These are phyloP conservation scores for Porcisia deanei DNA, from an alignment of 208 protist species.

Conservation along the genomic window DNA sequence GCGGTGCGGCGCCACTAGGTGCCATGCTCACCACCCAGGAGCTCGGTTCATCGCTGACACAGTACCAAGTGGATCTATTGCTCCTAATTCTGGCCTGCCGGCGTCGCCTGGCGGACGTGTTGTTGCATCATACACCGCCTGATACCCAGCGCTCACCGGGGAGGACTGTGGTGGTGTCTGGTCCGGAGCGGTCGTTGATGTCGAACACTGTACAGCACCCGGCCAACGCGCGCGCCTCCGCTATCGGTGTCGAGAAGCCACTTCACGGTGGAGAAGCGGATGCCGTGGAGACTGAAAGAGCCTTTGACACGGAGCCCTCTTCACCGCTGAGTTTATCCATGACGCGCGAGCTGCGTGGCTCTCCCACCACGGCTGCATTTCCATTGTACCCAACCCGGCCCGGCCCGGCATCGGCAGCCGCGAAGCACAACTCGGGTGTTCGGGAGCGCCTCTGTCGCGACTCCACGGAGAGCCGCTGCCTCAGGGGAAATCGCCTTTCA, in stretches of 20 bases:
- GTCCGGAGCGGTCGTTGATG: not conserved
- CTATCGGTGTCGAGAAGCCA: not conserved
- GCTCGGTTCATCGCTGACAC: slow-evolving; percentile 35
- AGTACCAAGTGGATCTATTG: slow-evolving; percentile 67
- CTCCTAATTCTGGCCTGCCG: slow-evolving; percentile 66
- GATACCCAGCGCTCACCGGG: not conserved
- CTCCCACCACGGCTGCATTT: not conserved
- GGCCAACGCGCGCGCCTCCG: not conserved
- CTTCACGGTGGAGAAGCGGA: not conserved
- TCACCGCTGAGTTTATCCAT: slow-evolving; percentile 17
- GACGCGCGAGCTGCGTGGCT: slow-evolving; percentile 11
- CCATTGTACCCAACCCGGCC: not conserved
- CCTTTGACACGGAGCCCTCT: not conserved
- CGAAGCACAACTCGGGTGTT: not conserved
- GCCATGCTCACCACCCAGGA: slow-evolving; percentile 38
- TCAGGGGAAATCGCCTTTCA: not conserved
- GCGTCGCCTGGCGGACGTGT: slow-evolving; percentile 46
- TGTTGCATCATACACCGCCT: slow-evolving; percentile 4
- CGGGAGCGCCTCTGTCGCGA: not conserved
- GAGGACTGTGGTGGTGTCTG: not conserved
- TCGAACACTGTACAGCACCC: not conserved
- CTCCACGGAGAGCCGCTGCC: not conserved
- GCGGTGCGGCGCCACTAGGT: slow-evolving; percentile 2
- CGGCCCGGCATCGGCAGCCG: not conserved
- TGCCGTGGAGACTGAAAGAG: not conserved